These are phyloP conservation scores for Pyrenochaeta sp. DNA, from an alignment of 2,329 filamentous ascomycete genomes.

Conservation along the genomic window DNA sequence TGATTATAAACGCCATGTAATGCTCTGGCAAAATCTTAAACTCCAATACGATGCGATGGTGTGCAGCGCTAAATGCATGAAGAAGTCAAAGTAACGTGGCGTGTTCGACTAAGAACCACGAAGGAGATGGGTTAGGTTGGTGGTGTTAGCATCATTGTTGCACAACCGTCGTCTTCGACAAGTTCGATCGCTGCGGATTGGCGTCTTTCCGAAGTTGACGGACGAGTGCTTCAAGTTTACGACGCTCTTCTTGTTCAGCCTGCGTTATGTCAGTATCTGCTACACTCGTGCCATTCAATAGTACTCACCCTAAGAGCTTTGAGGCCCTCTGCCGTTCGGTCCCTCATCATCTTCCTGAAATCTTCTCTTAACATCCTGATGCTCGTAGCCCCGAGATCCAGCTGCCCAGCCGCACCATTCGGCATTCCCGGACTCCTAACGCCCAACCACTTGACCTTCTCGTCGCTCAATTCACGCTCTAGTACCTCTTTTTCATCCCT, in stretches of 20 bases:
- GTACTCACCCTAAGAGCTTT: constrained; percentile 69
- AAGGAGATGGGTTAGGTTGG: background rate
- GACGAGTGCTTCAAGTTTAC: constrained; percentile 70
- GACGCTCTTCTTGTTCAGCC: constrained; percentile 76
- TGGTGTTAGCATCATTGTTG: constrained; percentile 1
- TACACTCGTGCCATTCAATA: background rate
- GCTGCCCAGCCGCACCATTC: constrained; percentile 30
- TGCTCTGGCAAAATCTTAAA: too few species aligned
- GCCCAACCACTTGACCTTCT: constrained; percentile 72
- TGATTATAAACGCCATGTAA: too few species aligned
- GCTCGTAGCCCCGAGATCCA: constrained; percentile 65
- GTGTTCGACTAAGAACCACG: background rate
- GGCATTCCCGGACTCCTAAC: constrained; percentile 61
- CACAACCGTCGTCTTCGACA: constrained; percentile 17
- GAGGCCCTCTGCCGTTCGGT: constrained; percentile 71
- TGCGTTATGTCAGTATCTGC: constrained; percentile 48
- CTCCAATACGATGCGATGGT: too few species aligned
- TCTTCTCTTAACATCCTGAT: constrained; percentile 75
- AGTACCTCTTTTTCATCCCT: constrained; percentile 70
- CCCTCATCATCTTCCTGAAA: constrained; percentile 83
- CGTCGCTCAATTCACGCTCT: constrained; percentile 71
- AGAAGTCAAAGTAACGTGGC: background rate
- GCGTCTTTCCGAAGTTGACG: constrained; percentile 60
- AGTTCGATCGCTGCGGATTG: constrained; percentile 19
- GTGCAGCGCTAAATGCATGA: background rate